Conservation (phyloP, 2,329 filamentous ascomycete species). For the Colletotrichum spinosum region DNA sequence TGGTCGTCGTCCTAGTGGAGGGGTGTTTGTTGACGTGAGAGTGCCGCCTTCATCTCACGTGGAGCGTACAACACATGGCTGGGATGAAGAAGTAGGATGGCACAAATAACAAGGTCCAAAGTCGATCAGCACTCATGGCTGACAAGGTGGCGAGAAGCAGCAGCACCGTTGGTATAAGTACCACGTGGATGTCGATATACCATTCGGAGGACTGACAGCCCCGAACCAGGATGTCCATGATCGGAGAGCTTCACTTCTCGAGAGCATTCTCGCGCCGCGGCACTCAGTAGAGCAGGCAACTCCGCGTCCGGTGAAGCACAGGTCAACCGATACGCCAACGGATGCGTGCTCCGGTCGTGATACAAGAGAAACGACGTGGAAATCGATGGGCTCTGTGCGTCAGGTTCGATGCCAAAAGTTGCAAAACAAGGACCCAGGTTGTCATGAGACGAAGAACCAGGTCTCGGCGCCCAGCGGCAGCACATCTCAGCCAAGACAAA, state of each 20-base stretch:
- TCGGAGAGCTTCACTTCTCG: background rate
- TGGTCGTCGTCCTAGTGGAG: slow-evolving; percentile 17
- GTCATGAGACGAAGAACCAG: too few relatives aligned
- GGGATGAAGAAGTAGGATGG: background rate
- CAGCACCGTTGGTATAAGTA: slow-evolving; percentile 23
- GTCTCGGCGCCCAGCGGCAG: too few relatives aligned
- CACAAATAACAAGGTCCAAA: too few relatives aligned
- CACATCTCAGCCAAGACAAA: too few relatives aligned
- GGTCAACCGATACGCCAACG: background rate
- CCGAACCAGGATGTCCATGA: slow-evolving; percentile 8
- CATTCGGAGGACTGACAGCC: background rate
- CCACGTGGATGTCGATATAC: slow-evolving; percentile 5
- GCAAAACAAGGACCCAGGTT: too few relatives aligned
- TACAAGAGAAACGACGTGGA: too few relatives aligned
- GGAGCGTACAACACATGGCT: background rate
- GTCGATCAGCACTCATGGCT: too few relatives aligned
- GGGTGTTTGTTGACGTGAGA: slow-evolving; percentile 13
- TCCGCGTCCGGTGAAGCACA: slow-evolving; percentile 16
- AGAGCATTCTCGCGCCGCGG: slow-evolving; percentile 1
- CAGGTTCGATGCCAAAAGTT: too few relatives aligned
- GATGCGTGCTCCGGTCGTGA: too few relatives aligned
- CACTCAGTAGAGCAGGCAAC: slow-evolving; percentile 2
- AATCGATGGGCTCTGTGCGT: too few relatives aligned
- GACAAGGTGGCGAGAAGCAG: background rate
- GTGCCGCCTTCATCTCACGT: slow-evolving; percentile 8